Evolutionary conservation across 1,284 basidiomycete species (phyloP).

Genomic region (Somion occarium): DNA sequence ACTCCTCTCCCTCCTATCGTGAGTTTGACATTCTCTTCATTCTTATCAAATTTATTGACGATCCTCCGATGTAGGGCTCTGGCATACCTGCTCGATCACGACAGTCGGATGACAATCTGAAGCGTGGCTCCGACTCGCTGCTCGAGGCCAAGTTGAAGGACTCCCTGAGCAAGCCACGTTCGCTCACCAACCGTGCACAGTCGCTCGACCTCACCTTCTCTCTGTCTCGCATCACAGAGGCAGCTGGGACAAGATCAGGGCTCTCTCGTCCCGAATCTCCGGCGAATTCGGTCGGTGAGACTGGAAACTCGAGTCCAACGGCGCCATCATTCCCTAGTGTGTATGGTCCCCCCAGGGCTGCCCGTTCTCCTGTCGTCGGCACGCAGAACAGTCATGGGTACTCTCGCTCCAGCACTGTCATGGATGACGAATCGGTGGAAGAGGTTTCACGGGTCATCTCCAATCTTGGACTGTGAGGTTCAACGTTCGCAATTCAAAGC

Average conservation of each 20-base stretch:
- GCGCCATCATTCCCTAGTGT: conserved; percentile 81
- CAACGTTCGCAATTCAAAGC: neutral
- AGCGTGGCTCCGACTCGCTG: conserved; percentile 83
- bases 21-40: conserved; percentile 31
- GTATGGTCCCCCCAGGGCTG: conserved; percentile 55
- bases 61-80: conserved; percentile 44
- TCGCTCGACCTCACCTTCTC: conserved; percentile 78
- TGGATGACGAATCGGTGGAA: conserved; percentile 61
- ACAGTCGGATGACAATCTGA: conserved; percentile 68
- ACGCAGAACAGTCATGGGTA: conserved; percentile 9
- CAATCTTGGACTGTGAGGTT: conserved; percentile 60
- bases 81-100: conserved; percentile 60
- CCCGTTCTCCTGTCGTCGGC: conserved; percentile 33
- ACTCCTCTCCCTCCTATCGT: conserved; percentile 75
- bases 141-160: conserved; percentile 85
- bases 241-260: conserved; percentile 38
- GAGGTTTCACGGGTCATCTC: conserved; percentile 77
- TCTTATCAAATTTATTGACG: neutral
- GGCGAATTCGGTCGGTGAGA: conserved; percentile 63
- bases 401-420: conserved; percentile 38
- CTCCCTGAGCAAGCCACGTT: conserved; percentile 68
- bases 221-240: conserved; percentile 69
- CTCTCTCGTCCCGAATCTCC: conserved; percentile 69
- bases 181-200: conserved; percentile 74
- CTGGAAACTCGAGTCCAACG: conserved; percentile 68